Percentiles rank a stretch among this genome's conserved stretches.
These are phyloP conservation scores for Flaveria brownii DNA, from an alignment of 129 eudicot genomes.

Conservation along the genomic window DNA sequence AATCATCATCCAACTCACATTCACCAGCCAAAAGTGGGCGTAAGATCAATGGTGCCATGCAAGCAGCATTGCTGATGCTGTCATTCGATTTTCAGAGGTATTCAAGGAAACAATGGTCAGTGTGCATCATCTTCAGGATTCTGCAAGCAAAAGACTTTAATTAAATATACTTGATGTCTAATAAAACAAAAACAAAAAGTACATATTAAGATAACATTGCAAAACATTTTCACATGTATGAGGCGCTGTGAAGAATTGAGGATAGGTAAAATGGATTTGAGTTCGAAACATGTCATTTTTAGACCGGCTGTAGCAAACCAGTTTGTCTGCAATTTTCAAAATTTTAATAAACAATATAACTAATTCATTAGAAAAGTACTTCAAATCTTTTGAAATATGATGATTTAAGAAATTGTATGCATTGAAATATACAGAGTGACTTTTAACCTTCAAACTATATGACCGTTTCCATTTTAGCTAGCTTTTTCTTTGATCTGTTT, in stretches of 20 bases:
- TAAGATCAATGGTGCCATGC: slow-evolving; percentile 97
- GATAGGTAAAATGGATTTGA: too few relatives aligned
- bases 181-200: slow-evolving; percentile 61
- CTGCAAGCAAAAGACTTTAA: slow-evolving; percentile 39
- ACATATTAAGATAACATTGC: slow-evolving; percentile 71
- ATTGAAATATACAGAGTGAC: background rate
- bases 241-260: too few relatives aligned
- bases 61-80: slow-evolving; percentile 95
- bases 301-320: too few relatives aligned
- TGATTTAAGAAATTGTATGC: background rate
- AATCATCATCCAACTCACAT: slow-evolving; percentile 89
- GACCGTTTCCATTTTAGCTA: background rate
- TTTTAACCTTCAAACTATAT: background rate
- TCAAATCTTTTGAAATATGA: background rate
- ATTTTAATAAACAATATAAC: too few relatives aligned
- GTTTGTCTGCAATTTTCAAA: too few relatives aligned
- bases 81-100: slow-evolving; percentile 84
- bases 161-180: slow-evolving; percentile 51
- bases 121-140: slow-evolving; percentile 93
- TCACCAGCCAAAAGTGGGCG: slow-evolving; percentile 99
- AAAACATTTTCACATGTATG: slow-evolving; percentile 42
- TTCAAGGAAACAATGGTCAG: slow-evolving; percentile 49
- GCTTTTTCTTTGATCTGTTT: background rate
- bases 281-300: too few relatives aligned
- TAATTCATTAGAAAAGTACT: too few relatives aligned